Percentiles rank a stretch among this genome's conserved stretches.
phyloP scores from a whole-genome alignment of 768 basidiomycete genomes.

The Rhodotorula paludigena region DNA sequence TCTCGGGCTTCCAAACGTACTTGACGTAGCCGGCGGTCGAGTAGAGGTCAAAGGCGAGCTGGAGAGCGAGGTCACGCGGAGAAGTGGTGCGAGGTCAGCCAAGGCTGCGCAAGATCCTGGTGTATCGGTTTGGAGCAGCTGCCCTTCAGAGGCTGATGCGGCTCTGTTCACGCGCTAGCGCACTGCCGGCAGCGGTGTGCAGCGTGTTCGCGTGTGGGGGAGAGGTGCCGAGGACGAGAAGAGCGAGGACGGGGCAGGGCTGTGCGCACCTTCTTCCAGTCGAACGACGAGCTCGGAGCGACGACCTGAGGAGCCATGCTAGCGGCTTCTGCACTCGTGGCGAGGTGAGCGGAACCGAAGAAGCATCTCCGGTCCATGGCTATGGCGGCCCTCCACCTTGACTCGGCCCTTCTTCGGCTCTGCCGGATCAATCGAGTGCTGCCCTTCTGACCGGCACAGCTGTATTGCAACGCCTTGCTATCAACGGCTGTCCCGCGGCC shows the following conservation, averaged over 20 bases:
- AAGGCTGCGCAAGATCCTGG: not conserved
- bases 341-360: not conserved
- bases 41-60: slow-evolving; percentile 35
- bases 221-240: not conserved
- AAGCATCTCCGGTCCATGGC: no score
- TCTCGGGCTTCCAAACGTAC: slow-evolving; percentile 31
- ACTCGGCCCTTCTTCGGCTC: no score
- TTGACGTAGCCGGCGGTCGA: slow-evolving; percentile 37
- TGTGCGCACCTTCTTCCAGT: slow-evolving; percentile 29
- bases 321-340: not conserved
- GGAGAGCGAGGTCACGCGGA: not conserved
- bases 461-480: no score
- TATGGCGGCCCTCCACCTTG: no score
- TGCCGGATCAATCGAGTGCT: no score
- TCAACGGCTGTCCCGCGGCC: no score
- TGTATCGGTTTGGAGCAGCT: no score
- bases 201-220: not conserved
- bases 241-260: not conserved
- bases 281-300: slow-evolving; percentile 47
- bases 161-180: not conserved
- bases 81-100: not conserved
- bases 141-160: not conserved
- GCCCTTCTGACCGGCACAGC: no score
- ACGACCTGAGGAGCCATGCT: slow-evolving; percentile 44
- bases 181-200: not conserved